A percentile compares a stretch with the other conserved stretches of the same genome.
phyloP scores from a whole-genome alignment of 805 yeast species.

The Pichia cephalocereana region DNA sequence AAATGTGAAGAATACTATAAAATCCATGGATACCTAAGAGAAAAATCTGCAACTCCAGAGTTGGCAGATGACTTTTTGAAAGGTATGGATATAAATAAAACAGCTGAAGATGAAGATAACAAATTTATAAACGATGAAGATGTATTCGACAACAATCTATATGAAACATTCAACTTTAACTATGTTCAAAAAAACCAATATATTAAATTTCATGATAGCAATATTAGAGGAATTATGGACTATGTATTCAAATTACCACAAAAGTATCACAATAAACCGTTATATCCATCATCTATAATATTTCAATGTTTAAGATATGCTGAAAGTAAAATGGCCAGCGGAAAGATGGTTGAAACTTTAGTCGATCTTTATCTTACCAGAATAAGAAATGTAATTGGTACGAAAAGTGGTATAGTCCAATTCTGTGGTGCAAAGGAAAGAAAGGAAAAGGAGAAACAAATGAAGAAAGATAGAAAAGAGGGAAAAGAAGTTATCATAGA shows the following conservation, averaged over 20 bases:
- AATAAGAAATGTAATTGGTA: slow-evolving; percentile 49
- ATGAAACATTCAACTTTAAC: slow-evolving; percentile 43
- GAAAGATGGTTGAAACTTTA: slow-evolving; percentile 47
- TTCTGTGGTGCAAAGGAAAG: slow-evolving; percentile 17
- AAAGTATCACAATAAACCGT: slow-evolving; percentile 37
- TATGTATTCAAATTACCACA: slow-evolving; percentile 38
- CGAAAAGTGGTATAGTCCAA: slow-evolving; percentile 48
- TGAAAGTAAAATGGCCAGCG: slow-evolving; percentile 45
- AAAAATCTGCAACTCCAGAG: slow-evolving; percentile 1
- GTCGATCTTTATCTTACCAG: slow-evolving; percentile 53
- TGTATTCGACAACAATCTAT: slow-evolving; percentile 24
- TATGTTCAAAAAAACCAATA: slow-evolving; percentile 48
- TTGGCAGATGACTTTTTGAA: background rate
- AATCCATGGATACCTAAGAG: slow-evolving; percentile 36
- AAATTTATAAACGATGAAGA: slow-evolving; percentile 26
- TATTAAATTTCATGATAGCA: slow-evolving; percentile 51
- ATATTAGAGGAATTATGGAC: slow-evolving; percentile 40
- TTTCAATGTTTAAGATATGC: slow-evolving; percentile 68
- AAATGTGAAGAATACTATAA: slow-evolving; percentile 51
- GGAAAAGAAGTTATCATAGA: slow-evolving; percentile 4
- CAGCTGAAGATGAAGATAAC: slow-evolving; percentile 11
- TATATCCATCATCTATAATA: slow-evolving; percentile 58
- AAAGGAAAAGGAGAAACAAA: slow-evolving; percentile 9
- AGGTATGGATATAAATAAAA: slow-evolving; percentile 7
- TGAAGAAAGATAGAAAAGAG: slow-evolving; percentile 8